phyloP scores from a whole-genome alignment of 768 basidiomycete species.

The Amanita subjunquillea region DNA sequence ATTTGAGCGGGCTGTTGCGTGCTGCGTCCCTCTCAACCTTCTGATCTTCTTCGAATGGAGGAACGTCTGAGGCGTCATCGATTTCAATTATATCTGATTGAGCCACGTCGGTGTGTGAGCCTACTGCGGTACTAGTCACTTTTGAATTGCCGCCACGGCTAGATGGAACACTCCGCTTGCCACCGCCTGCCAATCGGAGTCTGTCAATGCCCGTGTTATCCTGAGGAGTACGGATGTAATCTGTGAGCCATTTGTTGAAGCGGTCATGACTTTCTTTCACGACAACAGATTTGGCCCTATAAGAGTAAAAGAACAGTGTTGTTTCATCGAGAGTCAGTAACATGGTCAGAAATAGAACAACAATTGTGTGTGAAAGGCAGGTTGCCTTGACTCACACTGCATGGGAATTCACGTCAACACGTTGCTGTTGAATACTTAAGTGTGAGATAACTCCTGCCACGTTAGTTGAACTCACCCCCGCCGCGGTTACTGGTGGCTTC shows the following conservation, averaged over 20 bases:
- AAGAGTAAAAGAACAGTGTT: constrained; percentile 1
- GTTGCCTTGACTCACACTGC: background rate
- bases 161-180: background rate
- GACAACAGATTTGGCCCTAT: background rate
- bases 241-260: constrained; percentile 1
- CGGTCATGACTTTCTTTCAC: background rate
- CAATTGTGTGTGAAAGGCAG: background rate
- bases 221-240: background rate
- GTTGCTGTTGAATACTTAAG: background rate
- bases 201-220: background rate
- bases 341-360: background rate
- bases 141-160: background rate
- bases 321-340: constrained; percentile 1
- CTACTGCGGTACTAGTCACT: background rate
- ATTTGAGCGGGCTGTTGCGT: background rate
- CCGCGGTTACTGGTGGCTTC: background rate
- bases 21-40: background rate
- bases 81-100: constrained; percentile 1
- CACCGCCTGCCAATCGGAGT: too few relatives aligned
- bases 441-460: background rate
- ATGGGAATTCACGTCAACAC: constrained; percentile 1
- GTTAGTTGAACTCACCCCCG: background rate
- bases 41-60: constrained; percentile 1
- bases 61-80: background rate
- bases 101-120: background rate